Base-by-base conservation (phyloP, 441 rosid species). In the Hura crepitans region DNA sequence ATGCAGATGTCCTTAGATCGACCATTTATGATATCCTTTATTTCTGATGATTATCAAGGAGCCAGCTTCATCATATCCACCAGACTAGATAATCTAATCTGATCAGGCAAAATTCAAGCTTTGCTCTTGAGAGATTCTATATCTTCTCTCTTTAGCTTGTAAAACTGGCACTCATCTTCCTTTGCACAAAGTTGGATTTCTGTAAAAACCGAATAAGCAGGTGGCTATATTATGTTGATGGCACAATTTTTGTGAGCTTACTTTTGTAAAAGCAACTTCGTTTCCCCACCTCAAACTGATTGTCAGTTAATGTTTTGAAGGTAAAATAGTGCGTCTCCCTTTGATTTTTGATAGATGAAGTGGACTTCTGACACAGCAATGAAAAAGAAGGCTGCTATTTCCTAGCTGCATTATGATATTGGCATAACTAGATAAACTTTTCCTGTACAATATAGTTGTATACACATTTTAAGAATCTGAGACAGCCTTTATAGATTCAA, bases 151-250 rank as follows among this genome's bases (percentile, higher is more conserved):
- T 9, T 13, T 61, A 35, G 25, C 28, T 33, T 39, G 42, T 18
- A 30, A 58, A 30, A 58, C 15, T 42, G 46, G 25, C 56, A 51
- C 49, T 65, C 12, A 6, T 65, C 42, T 14, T 65, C 65, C 69
- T 6, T 11, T 31, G 18, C 17, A 33, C 1, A 22, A 50, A 31
- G 51, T 13, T 42, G 25, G 45, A 39, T 31, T 18, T 47, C 18
- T 47, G 56, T 46, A 31, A 49, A 50, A 25, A n/a, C n/a, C n/a
- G 31, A 31, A 23, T 30, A 8, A 65, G 42, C 22, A n/a, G 6
- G 39, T 3, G 61, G n/a, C 11, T 37, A 12, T 20, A 61, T 3
- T 37, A 18, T n/a, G 28, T 12, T 7, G 3, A 62, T 42, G 13
- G 27, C 11, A 20, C 22, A 50, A 31, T 50, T 22, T 50, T n/a